A percentile compares a stretch with the other conserved stretches of the same genome.
Conservation (phyloP, 306 rosid species). For the Cicer pinnatifidum region DNA sequence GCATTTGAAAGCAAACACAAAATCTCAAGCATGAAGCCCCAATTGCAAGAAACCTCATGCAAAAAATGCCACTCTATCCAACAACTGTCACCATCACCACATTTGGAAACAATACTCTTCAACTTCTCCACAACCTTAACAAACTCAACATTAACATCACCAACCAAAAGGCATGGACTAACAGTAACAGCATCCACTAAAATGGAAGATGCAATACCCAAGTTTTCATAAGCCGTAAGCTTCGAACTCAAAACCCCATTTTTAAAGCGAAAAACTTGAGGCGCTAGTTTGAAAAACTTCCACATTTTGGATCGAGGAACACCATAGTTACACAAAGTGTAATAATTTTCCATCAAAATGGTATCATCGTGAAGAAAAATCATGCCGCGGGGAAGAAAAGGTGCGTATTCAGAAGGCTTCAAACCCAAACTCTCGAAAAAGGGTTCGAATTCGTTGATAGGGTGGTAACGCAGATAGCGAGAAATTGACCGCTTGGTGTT, state of each 20-base stretch:
- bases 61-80: constrained; percentile 58
- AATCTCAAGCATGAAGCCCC: constrained; percentile 61
- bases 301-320: constrained; percentile 62
- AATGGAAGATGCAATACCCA: constrained; percentile 48
- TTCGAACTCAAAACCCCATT: constrained; percentile 60
- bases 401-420: constrained; percentile 64
- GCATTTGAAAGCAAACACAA: constrained; percentile 52
- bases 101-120: constrained; percentile 49
- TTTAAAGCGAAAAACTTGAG: constrained; percentile 53
- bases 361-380: constrained; percentile 65
- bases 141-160: constrained; percentile 54
- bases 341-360: constrained; percentile 66
- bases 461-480: constrained; percentile 68
- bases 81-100: constrained; percentile 41
- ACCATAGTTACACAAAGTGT: constrained; percentile 62
- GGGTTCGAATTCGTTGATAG: constrained; percentile 85
- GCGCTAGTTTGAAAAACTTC: constrained; percentile 57
- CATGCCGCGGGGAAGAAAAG: constrained; percentile 61
- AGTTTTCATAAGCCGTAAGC: constrained; percentile 61
- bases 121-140: constrained; percentile 59
- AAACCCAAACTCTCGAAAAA: constrained; percentile 86
- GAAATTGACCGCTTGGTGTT: constrained; percentile 47
- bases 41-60: constrained; percentile 54
- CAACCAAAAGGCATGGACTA: constrained; percentile 70
- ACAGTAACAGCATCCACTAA: constrained; percentile 50